Percentiles rank a stretch among this genome's conserved stretches.
These are phyloP conservation scores for Hypomyces perniciosus DNA, from an alignment of 2,329 filamentous ascomycete species.

Conservation along the genomic window DNA sequence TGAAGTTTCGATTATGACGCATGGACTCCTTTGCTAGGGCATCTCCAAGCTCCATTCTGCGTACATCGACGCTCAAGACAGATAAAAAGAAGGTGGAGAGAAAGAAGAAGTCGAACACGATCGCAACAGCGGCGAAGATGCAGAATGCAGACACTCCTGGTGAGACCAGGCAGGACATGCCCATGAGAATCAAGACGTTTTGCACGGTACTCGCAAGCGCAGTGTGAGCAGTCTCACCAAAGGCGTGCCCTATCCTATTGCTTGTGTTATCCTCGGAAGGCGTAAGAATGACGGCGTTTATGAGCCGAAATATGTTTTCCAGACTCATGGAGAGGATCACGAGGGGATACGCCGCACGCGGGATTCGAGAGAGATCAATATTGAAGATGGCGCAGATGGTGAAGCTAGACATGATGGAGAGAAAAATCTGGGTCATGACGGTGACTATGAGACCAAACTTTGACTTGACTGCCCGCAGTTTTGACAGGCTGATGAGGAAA, in stretches of 20 bases:
- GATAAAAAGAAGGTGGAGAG: conserved; percentile 74
- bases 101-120: conserved; percentile 72
- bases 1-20: conserved; percentile 28
- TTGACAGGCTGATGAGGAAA: conserved; percentile 60
- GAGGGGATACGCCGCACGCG: conserved; percentile 67
- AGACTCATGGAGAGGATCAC: conserved; percentile 72
- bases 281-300: conserved; percentile 70
- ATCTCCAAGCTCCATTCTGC: conserved; percentile 68
- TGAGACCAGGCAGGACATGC: conserved; percentile 61
- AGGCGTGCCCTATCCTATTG: conserved; percentile 64
- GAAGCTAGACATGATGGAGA: conserved; percentile 73
- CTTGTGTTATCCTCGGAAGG: conserved; percentile 63
- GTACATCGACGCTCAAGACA: conserved; percentile 73
- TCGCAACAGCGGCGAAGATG: conserved; percentile 67
- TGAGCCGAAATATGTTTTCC: conserved; percentile 72
- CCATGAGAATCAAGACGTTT: conserved; percentile 60
- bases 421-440: conserved; percentile 61
- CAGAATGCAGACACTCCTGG: conserved; percentile 70
- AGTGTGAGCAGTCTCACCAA: conserved; percentile 66
- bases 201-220: conserved; percentile 62
- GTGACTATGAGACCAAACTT: conserved; percentile 66
- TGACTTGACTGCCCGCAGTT: conserved; percentile 69
- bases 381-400: conserved; percentile 71
- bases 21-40: conserved; percentile 55
- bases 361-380: conserved; percentile 69